Conservation (phyloP, 1,284 basidiomycete species). For the Waitea zeae region DNA sequence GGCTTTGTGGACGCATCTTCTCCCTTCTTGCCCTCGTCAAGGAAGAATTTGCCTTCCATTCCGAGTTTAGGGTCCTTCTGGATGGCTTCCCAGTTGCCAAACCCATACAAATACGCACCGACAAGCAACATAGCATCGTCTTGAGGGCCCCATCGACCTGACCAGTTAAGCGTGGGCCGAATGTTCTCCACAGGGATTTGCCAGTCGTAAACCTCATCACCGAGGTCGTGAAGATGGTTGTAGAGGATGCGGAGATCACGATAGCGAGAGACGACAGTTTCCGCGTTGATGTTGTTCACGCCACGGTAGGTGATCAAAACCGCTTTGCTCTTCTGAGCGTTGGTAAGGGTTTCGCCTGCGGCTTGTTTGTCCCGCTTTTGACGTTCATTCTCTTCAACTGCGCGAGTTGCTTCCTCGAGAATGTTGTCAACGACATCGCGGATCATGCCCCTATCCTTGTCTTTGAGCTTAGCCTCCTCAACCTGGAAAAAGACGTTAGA, state of each 20-base stretch:
- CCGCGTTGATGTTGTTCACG: constrained; percentile 92
- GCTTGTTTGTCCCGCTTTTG: constrained; percentile 62
- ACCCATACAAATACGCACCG: constrained; percentile 87
- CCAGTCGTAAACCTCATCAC: constrained; percentile 56
- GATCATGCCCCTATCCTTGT: constrained; percentile 91
- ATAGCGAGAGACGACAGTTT: constrained; percentile 84
- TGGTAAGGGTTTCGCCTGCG: constrained; percentile 72
- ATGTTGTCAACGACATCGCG: constrained; percentile 88
- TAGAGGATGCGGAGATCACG: constrained; percentile 84
- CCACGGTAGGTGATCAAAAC: constrained; percentile 83
- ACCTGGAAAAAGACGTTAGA: constrained; percentile 33
- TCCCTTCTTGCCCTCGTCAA: constrained; percentile 90
- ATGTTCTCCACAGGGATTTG: constrained; percentile 82
- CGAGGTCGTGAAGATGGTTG: constrained; percentile 56
- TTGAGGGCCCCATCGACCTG: constrained; percentile 82
- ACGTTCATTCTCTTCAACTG: constrained; percentile 73
- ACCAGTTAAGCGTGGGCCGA: constrained; percentile 91
- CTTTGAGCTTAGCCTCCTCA: constrained; percentile 79
- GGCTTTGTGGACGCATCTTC: constrained; percentile 65
- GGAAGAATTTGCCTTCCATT: constrained; percentile 88
- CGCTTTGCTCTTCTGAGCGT: constrained; percentile 87
- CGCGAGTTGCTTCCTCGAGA: constrained; percentile 70
- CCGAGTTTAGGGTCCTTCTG: constrained; percentile 75
- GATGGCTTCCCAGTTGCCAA: constrained; percentile 96
- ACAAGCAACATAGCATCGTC: constrained; percentile 92